Conservation (phyloP, 228 moss, liverwort and hornwort genomes). For the Sphagnum fallax region DNA sequence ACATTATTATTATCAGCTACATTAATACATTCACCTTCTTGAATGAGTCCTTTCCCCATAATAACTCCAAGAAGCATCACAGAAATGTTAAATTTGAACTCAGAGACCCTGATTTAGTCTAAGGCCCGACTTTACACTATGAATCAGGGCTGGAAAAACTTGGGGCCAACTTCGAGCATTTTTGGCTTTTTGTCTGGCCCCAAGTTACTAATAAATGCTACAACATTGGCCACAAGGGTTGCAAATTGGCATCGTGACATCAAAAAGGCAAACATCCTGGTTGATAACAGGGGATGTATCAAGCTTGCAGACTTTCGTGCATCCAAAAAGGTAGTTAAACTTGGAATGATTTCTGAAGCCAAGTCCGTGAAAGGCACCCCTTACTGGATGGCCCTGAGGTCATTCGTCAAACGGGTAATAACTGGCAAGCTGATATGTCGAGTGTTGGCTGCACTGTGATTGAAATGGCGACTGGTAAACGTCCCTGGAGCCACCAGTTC, state of each 20-base stretch:
- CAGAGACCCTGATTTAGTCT: no score
- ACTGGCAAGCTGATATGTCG: slow-evolving; percentile 58
- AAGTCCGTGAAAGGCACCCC: slow-evolving; percentile 56
- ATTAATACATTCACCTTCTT: no score
- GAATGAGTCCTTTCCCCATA: no score
- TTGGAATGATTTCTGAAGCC: slow-evolving; percentile 47
- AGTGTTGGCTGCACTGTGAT: slow-evolving; percentile 57
- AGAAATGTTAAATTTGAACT: no score
- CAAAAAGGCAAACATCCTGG: slow-evolving; percentile 46
- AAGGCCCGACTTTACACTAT: no score
- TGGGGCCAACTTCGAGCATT: no score
- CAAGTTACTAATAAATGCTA: no score
- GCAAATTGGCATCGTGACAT: slow-evolving; percentile 18
- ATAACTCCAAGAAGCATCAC: no score
- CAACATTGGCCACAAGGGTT: no score
- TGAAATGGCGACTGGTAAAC: slow-evolving; percentile 56
- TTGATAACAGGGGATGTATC: slow-evolving; percentile 49
- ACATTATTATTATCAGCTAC: no score
- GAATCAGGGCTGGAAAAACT: no score
- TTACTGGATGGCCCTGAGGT: slow-evolving; percentile 60
- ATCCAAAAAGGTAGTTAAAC: slow-evolving; percentile 44
- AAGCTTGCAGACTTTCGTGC: slow-evolving; percentile 53
- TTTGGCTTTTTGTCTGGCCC: no score
- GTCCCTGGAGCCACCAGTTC: slow-evolving; percentile 55
- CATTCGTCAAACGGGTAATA: slow-evolving; percentile 49